A percentile compares a stretch with the other conserved stretches of the same genome.
Conservation (phyloP, 2,329 filamentous ascomycete genomes). For the Aspergillus fijiensis region DNA sequence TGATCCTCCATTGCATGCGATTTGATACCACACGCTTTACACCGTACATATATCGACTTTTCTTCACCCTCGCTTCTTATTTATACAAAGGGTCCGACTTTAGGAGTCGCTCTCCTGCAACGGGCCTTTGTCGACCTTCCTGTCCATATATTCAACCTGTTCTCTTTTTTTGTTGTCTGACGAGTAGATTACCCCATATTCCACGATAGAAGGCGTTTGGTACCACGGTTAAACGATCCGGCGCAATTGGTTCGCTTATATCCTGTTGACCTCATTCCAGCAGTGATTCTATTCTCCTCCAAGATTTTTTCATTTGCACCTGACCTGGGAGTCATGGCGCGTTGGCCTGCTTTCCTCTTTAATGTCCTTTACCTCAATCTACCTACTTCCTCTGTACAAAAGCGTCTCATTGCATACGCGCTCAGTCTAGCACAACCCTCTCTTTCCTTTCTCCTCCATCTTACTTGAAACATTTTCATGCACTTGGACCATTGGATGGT, state of each 20-base stretch:
- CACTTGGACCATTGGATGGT: slow-evolving; percentile 12
- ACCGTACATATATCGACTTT: slow-evolving; percentile 31
- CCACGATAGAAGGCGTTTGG: slow-evolving; percentile 43
- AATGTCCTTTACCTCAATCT: slow-evolving; percentile 15
- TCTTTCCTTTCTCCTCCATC: slow-evolving; percentile 10
- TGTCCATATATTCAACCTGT: slow-evolving; percentile 23
- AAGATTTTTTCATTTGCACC: slow-evolving; percentile 10
- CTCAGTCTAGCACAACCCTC: slow-evolving; percentile 5
- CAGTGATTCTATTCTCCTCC: slow-evolving; percentile 3
- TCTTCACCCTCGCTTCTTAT: slow-evolving; percentile 17
- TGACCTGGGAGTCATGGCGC: neutral
- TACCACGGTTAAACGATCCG: slow-evolving; percentile 35
- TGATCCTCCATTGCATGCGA: slow-evolving; percentile 33
- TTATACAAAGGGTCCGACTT: slow-evolving; percentile 29
- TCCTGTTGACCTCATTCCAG: slow-evolving; percentile 8
- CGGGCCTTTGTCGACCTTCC: slow-evolving; percentile 20
- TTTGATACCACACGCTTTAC: slow-evolving; percentile 28
- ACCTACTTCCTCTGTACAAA: slow-evolving; percentile 34
- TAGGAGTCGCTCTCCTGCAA: slow-evolving; percentile 30
- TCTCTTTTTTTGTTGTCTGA: slow-evolving; percentile 28
- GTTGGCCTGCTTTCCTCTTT: slow-evolving; percentile 5
- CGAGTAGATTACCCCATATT: slow-evolving; percentile 33
- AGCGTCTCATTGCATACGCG: slow-evolving; percentile 25
- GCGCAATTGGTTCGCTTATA: slow-evolving; percentile 30
- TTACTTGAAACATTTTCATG: slow-evolving; percentile 10